Evolutionary conservation across 2,329 filamentous ascomycete species (phyloP), one percentile per base, ranked within the genome.

Genomic region (Ilyonectria sp.): DNA sequence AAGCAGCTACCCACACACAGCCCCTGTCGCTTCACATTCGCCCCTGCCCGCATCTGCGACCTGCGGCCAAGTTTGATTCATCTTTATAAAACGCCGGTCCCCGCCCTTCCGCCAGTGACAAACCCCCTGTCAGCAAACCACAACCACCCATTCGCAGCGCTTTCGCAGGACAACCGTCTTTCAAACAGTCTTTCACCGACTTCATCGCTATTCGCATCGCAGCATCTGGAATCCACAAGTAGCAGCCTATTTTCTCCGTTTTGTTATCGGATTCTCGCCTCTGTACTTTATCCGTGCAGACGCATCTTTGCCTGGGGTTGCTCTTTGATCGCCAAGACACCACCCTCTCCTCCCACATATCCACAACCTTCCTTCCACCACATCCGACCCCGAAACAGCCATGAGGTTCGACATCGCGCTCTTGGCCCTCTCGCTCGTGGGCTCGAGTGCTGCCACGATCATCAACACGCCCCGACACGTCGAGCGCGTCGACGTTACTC

Each of bases 331-430:
- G 60, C 52, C 52, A 49, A 56, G 50, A 31, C 50, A 56, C 58
- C 23, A 53, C 56, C 33, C 47, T 19, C 49, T 59, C n/a, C 10
- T 11, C 19, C 10, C 7, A 43, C 40, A 3, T 58, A 21, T 31
- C 40, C 37, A 23, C 44, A 29, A 26, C 10, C 13, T 21, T 29
- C 37, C n/a, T n/a, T 19, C 23, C 40, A 58, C 19, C 23, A 19
- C 49, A 44, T 23, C 33, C 19, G 46, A 44, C 17, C 3, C 46
- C 29, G 60, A 49, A 56, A 21, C 69, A 69, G 73, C 53, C 63
- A 82, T 82, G 81, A 78, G 75, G 72, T 57, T 75, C 67, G 74
- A 80, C 53, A 60, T 76, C 43, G 64, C 78, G 19, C 52, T 82
- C 60, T 35, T 78, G 56, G 65, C 74, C 60, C 68, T 78, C 55